phyloP scores from a whole-genome alignment of 2,329 filamentous ascomycete species.

The Sclerotinia nivalis region DNA sequence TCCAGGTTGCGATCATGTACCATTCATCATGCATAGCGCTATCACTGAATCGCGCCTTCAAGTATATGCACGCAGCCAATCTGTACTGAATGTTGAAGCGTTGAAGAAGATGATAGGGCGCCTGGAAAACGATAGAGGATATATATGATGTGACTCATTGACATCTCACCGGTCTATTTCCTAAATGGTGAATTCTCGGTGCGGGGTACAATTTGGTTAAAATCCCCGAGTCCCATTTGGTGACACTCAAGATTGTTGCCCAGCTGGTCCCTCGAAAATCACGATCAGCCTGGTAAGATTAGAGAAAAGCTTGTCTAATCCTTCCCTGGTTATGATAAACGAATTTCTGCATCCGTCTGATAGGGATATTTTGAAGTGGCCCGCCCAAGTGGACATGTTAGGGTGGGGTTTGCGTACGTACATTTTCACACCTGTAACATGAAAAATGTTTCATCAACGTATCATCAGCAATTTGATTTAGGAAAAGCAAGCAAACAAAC shows the following conservation, averaged over 20 bases:
- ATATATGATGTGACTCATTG: conserved; percentile 1
- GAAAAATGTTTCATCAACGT: conserved; percentile 13
- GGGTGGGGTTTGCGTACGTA: neutral
- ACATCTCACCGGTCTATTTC: conserved; percentile 2
- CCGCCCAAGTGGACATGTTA: neutral
- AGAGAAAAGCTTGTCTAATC: conserved; percentile 12
- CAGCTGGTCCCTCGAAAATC: conserved; percentile 5
- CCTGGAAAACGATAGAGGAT: neutral
- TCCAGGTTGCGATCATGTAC: neutral
- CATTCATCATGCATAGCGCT: conserved; percentile 3
- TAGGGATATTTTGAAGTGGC: neutral
- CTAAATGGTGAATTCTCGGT: conserved; percentile 4
- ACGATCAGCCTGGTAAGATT: neutral
- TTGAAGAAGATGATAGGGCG: conserved; percentile 1
- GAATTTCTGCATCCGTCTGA: conserved; percentile 1
- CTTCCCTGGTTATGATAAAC: neutral
- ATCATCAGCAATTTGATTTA: neutral
- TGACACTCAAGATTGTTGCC: conserved; percentile 9
- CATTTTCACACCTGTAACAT: conserved; percentile 5
- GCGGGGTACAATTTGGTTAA: conserved; percentile 14
- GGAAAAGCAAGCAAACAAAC: neutral
- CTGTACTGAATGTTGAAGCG: neutral
- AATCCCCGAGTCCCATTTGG: conserved; percentile 2
- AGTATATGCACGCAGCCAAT: neutral
- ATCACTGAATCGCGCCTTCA: neutral